Percentiles rank a stretch among this genome's conserved stretches.
Evolutionary conservation across 345 rosid genomes (phyloP).

Genomic region (Euphorbia tirucalli): DNA sequence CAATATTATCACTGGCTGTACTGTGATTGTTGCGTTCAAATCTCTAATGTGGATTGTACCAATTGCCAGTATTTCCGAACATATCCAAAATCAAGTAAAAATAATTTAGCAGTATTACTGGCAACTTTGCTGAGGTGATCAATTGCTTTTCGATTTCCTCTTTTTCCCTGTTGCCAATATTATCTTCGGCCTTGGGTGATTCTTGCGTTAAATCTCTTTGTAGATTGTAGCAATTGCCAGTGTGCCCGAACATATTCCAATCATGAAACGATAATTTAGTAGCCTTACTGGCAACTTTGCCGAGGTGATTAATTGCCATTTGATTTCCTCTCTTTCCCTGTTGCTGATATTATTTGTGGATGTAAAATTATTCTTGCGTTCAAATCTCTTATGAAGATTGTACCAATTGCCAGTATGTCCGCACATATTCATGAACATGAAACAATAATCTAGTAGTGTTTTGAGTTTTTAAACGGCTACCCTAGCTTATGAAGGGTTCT

Average conservation of each 20-base stretch:
- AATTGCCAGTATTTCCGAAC: background rate
- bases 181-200: background rate
- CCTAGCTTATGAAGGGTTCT: background rate
- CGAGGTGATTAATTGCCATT: constrained; percentile 39
- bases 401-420: background rate
- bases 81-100: background rate
- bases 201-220: background rate
- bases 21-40: background rate
- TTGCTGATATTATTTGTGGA: constrained; percentile 35
- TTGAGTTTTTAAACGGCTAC: background rate
- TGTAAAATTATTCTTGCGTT: background rate
- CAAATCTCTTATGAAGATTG: background rate
- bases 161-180: constrained; percentile 57
- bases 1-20: constrained; percentile 18
- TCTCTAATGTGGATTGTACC: background rate
- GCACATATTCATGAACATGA: background rate
- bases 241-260: constrained; percentile 4
- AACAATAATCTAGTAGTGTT: background rate
- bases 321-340: constrained; percentile 50
- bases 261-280: background rate
- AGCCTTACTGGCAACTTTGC: constrained; percentile 38
- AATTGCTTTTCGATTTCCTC: constrained; percentile 33
- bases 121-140: constrained; percentile 54
- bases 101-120: background rate
- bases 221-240: background rate